Evolutionary conservation across 495 filamentous ascomycete species (phyloP).

Genomic region (Achaetomiella virescens): DNA sequence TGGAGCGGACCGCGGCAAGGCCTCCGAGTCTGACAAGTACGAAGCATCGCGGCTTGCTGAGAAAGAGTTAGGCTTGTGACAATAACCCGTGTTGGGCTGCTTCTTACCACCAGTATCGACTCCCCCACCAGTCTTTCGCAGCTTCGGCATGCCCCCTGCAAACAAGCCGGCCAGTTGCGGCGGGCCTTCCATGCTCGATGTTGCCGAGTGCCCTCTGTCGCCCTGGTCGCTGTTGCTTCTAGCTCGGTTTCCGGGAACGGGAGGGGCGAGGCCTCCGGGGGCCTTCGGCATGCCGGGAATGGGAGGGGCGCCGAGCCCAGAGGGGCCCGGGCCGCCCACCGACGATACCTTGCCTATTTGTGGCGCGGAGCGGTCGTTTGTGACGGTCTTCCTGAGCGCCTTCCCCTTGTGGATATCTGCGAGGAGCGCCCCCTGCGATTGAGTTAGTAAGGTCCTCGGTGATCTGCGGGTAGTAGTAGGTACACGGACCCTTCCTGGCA

Average conservation of each 20-base stretch:
- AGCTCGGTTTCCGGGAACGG: conserved; percentile 61
- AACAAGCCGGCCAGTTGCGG: conserved; percentile 87
- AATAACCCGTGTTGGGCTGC: neutral
- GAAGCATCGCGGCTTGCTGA: conserved; percentile 64
- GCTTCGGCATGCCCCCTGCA: conserved; percentile 90
- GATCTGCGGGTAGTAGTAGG: no score
- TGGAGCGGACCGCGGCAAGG: conserved; percentile 56
- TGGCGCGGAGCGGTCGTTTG: conserved; percentile 92
- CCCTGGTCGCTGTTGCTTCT: conserved; percentile 77
- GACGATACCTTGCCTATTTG: conserved; percentile 49
- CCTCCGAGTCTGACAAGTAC: conserved; percentile 75
- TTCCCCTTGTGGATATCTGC: conserved; percentile 81
- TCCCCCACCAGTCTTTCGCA: conserved; percentile 78
- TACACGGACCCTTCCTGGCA: conserved; percentile 15
- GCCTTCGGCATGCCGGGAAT: conserved; percentile 61
- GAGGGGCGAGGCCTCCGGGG: conserved; percentile 65
- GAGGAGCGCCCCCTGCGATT: conserved; percentile 72
- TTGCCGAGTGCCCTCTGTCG: conserved; percentile 38
- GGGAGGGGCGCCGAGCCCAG: conserved; percentile 65
- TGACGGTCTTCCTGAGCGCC: conserved; percentile 77
- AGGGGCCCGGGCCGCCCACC: conserved; percentile 45
- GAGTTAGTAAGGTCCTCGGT: conserved; percentile 27
- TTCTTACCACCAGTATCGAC: conserved; percentile 73
- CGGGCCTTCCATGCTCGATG: conserved; percentile 45
- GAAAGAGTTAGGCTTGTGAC: conserved; percentile 20